phyloP scores from a whole-genome alignment of 495 filamentous ascomycete genomes.

The Penicillium psychrofluorescens region DNA sequence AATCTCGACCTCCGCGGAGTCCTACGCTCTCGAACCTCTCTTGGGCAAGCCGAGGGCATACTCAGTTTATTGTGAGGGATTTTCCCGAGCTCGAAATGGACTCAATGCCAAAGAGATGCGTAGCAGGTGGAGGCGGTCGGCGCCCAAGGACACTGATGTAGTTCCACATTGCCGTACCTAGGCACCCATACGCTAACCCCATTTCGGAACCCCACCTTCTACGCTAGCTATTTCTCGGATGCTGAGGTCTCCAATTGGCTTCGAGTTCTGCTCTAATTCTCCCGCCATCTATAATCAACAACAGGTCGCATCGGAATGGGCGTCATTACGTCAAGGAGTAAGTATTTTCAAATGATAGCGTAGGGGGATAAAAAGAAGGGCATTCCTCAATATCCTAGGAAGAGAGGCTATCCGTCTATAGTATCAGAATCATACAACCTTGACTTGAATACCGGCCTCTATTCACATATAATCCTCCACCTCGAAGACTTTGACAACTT shows the following conservation, averaged over 20 bases:
- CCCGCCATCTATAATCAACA: not conserved
- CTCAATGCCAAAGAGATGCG: not conserved
- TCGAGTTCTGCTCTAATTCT: not conserved
- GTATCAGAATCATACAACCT: not conserved
- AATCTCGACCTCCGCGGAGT: constrained; percentile 27
- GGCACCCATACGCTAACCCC: constrained; percentile 9
- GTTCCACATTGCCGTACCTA: not conserved
- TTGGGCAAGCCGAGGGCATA: constrained; percentile 13
- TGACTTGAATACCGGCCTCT: constrained; percentile 2
- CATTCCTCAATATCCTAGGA: constrained; percentile 1
- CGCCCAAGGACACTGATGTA: no score
- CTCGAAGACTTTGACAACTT: not conserved
- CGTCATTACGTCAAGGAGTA: not conserved
- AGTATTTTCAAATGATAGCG: not conserved
- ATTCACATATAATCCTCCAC: not conserved
- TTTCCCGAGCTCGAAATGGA: not conserved
- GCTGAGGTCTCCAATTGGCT: constrained; percentile 21
- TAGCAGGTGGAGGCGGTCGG: not conserved
- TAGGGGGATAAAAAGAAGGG: constrained; percentile 10
- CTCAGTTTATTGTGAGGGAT: constrained; percentile 5
- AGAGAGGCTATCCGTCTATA: not conserved
- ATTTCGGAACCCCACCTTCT: constrained; percentile 8
- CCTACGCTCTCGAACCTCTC: constrained; percentile 1
- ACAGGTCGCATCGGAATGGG: not conserved
- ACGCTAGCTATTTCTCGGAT: constrained; percentile 22